Base-by-base conservation (phyloP, 2,329 filamentous ascomycete species). In the Ceratocystiopsis brevicomis region DNA sequence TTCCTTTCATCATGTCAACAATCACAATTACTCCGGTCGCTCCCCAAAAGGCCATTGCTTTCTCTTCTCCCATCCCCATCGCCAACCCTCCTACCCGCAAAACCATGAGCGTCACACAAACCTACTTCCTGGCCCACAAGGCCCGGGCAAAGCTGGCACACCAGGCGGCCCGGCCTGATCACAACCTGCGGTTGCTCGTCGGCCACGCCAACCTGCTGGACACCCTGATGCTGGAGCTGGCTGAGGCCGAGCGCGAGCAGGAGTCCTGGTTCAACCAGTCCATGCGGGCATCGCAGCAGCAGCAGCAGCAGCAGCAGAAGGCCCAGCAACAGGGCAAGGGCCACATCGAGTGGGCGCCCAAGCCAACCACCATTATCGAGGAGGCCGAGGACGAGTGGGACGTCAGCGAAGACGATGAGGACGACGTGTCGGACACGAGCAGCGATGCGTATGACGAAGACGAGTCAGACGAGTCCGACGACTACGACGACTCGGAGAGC, bases 161-260 rank as follows among this genome's bases (percentile, higher is more conserved):
- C 51, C 88, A 96, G 68, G 90, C 90, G 67, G 76, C 78, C 62
- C 80, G 81, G 56, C 70, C 84, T 55, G 88, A 96, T 60, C 90
- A 96, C 72, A 78, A 96, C 69, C 82, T 98, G 50, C 79, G 88
- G 58, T 76, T 92, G 39, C 81, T 98, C 48, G 90, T 98, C 54
- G 90, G 88, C 56, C 90, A 98, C 65, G 90, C 90, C 68, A 98
- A 96, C 72, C 80, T 96, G 40, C 83, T 98, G 61, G 90, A 98
- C 66, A 80, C 79, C 37, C 68, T 98, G 58, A 96, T 96, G 90
- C 76, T 86, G 50, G 59, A 61, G 58, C 82, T 98, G 47, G 82
- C 86, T 62, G 84, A 93, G 47, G 88, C 88, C 57, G 90, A 96
- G 70, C 76, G 78, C 54, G 86, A 95, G 62, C 90, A 96, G 65